Evolutionary conservation across 192 early-diverging fungal genomes (phyloP).

Genomic region (Backusella circina): DNA sequence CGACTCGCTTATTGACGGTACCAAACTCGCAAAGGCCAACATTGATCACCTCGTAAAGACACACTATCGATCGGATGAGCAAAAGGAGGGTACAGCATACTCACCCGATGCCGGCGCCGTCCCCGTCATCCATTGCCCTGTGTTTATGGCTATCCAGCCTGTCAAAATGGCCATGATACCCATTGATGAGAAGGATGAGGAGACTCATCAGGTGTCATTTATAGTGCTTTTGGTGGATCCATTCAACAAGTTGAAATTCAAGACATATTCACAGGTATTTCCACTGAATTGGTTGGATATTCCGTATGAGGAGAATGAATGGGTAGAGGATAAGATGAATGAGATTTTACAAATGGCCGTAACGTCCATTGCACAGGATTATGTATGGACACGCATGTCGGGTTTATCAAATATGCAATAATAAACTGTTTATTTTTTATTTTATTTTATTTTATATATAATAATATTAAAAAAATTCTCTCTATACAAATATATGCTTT

Average conservation of each 20-base stretch:
- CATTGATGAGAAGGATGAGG: slow-evolving; percentile 27
- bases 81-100: slow-evolving; percentile 8
- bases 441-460: neutral
- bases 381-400: slow-evolving; percentile 62
- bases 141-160: slow-evolving; percentile 60
- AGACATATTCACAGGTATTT: slow-evolving; percentile 50
- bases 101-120: slow-evolving; percentile 19
- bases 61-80: slow-evolving; percentile 33
- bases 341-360: slow-evolving; percentile 44
- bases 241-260: slow-evolving; percentile 47
- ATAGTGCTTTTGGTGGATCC: slow-evolving; percentile 50
- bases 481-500: slow-evolving; percentile 4
- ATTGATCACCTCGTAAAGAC: slow-evolving; percentile 54
- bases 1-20: slow-evolving; percentile 50
- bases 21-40: slow-evolving; percentile 56
- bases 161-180: slow-evolving; percentile 33
- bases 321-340: slow-evolving; percentile 58
- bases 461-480: neutral
- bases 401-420: slow-evolving; percentile 23
- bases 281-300: slow-evolving; percentile 54
- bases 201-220: slow-evolving; percentile 30
- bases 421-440: neutral
- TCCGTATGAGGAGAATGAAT: slow-evolving; percentile 62
- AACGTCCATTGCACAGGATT: slow-evolving; percentile 55
- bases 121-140: slow-evolving; percentile 48